These are phyloP conservation scores for Alisma plantagoaquatica DNA, from an alignment of 106 monocot genomes.

Conservation along the genomic window DNA sequence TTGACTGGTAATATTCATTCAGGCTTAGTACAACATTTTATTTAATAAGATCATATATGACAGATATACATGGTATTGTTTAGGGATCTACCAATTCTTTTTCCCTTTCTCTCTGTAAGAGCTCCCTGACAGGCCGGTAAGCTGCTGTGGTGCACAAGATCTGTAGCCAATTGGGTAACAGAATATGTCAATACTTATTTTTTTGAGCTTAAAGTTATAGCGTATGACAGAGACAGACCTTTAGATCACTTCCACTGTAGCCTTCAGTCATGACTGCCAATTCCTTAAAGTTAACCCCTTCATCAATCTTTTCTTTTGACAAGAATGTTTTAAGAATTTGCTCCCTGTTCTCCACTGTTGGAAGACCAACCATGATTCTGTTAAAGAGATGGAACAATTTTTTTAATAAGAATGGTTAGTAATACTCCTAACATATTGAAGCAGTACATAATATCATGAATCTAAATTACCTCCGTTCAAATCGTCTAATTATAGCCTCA, in stretches of 20 bases:
- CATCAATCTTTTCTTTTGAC: constrained; percentile 56
- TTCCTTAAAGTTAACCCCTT: constrained; percentile 51
- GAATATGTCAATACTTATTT: constrained; percentile 5
- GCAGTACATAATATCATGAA: too few species aligned
- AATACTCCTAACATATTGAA: too few species aligned
- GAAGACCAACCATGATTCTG: constrained; percentile 80
- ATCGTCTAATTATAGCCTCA: constrained; percentile 79
- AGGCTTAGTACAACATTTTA: too few species aligned
- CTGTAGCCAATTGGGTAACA: constrained; percentile 19
- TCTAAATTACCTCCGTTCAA: constrained; percentile 75
- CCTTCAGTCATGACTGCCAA: constrained; percentile 71
- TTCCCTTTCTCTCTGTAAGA: constrained; percentile 52
- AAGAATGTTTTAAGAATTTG: constrained; percentile 52
- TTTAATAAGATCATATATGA: too few species aligned
- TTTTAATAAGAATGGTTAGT: too few species aligned
- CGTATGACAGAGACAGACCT: constrained; percentile 32
- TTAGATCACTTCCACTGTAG: constrained; percentile 78
- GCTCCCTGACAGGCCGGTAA: constrained; percentile 70
- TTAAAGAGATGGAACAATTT: background rate
- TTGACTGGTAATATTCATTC: too few species aligned
- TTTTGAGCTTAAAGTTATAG: background rate
- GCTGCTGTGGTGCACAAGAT: constrained; percentile 77
- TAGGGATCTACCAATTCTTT: constrained; percentile 66
- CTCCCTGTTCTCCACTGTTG: constrained; percentile 52
- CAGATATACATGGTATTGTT: too few species aligned